A percentile compares a stretch with the other conserved stretches of the same genome.
Conservation (phyloP, 176 grass and related monocot genomes). For the Urochloa ruziziensis region DNA sequence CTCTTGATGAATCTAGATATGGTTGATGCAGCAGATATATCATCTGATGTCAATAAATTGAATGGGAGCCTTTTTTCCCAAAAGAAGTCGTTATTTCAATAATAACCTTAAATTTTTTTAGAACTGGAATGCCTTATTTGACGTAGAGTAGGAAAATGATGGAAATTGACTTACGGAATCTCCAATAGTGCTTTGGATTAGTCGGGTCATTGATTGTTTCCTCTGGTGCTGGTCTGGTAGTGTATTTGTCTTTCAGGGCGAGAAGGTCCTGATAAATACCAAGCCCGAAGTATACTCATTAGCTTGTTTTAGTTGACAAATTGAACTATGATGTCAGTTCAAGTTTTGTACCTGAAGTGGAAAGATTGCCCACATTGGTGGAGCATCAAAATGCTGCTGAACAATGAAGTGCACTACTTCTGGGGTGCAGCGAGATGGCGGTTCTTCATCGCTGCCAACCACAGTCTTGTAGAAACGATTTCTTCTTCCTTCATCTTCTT, state of each 20-base stretch:
- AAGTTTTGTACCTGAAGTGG: slow-evolving; percentile 76
- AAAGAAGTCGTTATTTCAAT: slow-evolving; percentile 17
- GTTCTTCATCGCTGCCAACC: slow-evolving; percentile 62
- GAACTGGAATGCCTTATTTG: background rate
- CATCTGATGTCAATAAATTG: background rate
- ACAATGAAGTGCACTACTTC: slow-evolving; percentile 82
- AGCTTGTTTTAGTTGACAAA: slow-evolving; percentile 18
- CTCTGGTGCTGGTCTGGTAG: slow-evolving; percentile 71
- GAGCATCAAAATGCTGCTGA: slow-evolving; percentile 82
- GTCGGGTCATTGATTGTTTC: slow-evolving; percentile 99
- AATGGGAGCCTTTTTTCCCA: background rate
- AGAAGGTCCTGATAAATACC: slow-evolving; percentile 74
- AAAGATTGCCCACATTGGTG: slow-evolving; percentile 99
- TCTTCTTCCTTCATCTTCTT: slow-evolving; percentile 85
- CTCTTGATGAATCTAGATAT: background rate
- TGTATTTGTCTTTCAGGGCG: slow-evolving; percentile 94
- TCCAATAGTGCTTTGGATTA: slow-evolving; percentile 97
- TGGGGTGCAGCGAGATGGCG: slow-evolving; percentile 77
- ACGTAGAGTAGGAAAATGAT: background rate
- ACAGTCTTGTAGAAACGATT: slow-evolving; percentile 62
- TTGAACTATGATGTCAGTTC: background rate
- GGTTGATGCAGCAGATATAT: background rate
- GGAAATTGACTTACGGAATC: slow-evolving; percentile 75
- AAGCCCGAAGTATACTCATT: slow-evolving; percentile 4
- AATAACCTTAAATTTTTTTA: background rate